Conservation (phyloP, 1,139 yeast species). For the Taphrina deformans region DNA sequence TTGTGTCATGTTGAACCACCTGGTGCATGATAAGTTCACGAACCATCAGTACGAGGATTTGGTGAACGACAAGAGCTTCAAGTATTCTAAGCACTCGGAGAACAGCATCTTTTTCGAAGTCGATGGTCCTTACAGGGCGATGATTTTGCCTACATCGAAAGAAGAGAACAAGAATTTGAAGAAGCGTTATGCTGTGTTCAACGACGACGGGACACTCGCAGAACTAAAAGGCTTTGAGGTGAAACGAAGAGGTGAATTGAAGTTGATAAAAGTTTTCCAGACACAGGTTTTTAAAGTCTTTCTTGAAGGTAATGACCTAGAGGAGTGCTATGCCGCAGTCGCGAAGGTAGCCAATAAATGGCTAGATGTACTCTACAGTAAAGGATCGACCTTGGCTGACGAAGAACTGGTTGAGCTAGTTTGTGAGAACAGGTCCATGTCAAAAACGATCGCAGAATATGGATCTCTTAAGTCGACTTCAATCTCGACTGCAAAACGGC, state of each 20-base stretch:
- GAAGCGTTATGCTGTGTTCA: constrained; percentile 95
- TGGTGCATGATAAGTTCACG: constrained; percentile 87
- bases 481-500: constrained; percentile 87
- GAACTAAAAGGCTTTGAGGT: constrained; percentile 96
- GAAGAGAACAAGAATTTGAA: constrained; percentile 97
- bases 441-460: constrained; percentile 84
- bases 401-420: constrained; percentile 91
- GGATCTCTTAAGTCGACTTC: constrained; percentile 91
- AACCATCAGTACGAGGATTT: constrained; percentile 92
- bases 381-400: constrained; percentile 84
- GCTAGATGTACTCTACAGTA: constrained; percentile 88
- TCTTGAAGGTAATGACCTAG: constrained; percentile 76
- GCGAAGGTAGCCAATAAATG: constrained; percentile 93
- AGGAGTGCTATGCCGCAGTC: constrained; percentile 81
- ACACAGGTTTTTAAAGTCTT: constrained; percentile 90
- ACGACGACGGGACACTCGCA: constrained; percentile 88
- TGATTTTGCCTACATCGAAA: constrained; percentile 94
- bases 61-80: constrained; percentile 64
- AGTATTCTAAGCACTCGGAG: constrained; percentile 77
- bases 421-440: constrained; percentile 96
- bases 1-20: constrained; percentile 91
- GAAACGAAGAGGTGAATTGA: constrained; percentile 94
- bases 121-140: constrained; percentile 97
- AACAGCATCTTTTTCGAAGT: constrained; percentile 97
- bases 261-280: constrained; percentile 90